Evolutionary conservation across 2,329 filamentous ascomycete species (phyloP), one percentile per base, ranked within the genome.

Genomic region (Pseudocercospora vitis): DNA sequence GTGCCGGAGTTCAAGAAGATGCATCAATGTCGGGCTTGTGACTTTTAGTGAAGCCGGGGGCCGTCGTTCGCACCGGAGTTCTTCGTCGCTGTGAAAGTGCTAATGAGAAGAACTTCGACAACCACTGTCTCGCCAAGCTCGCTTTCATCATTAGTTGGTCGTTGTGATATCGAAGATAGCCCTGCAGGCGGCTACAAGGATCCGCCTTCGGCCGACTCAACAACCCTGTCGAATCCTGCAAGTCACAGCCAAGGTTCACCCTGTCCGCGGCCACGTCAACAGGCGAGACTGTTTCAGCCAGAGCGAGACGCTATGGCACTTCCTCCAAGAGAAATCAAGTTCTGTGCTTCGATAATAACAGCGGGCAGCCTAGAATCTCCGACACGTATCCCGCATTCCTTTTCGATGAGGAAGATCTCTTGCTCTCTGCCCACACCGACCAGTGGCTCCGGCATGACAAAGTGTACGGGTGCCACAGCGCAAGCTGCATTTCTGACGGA

Each of bases 401-500:
- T 45, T 45, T 24, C 6, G 12, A 45, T 45, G 42, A 45, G 42
- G 24, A 29, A 24, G 14, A 19, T n/a, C 29, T 45, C 24, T n/a
- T n/a, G n/a, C 24, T 45, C 42, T 28, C 7, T 37, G 19, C 29
- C 46, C 21, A 50, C 21, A 21, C 21, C 33, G 21, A 40, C n/a
- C 48, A 44, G 37, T 19, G 48, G 48, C 9, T 33, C 31, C 23
- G 42, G 42, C 19, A 50, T 53, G 50, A 48, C 40, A 19, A 33
- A 40, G 18, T 46, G 46, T 29, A 28, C 52, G 4, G 52, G 50
- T 14, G 42, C 51, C 7, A 50, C 47, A 28, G 55, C 55, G 8
- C 51, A 48, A 32, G 42, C 26, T 24, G 49, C 47, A 28, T 48
- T 33, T 42, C 32, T 55, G 32, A 58, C 52, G 6, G 42, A 50